Base-by-base conservation (phyloP, 495 filamentous ascomycete genomes). In the Penicillium lagena region DNA sequence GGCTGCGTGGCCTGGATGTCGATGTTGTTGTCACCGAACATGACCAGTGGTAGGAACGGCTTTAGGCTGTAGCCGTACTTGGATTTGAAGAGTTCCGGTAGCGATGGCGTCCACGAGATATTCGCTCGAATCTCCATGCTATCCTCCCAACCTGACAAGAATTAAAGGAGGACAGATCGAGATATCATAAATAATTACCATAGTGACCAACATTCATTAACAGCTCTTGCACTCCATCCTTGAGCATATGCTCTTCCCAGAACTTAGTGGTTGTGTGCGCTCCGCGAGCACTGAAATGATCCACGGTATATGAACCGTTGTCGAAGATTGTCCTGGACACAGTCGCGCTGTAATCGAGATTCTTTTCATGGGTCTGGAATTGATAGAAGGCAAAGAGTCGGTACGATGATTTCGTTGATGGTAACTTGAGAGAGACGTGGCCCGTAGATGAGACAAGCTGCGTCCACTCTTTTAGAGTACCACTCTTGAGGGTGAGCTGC, bases 291-390 rank as follows among this genome's bases (percentile, higher is more conserved):
- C 62, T 68, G 38, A 69, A 77, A 42, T 79, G 75, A 48, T 79
- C 75, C 7, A 73, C 72, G 6, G 58, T 56, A 51, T 60, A 76
- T 0, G 70, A 73, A 1, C 75, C 75, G 42, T 75, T 76, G 27
- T 68, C 60, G 12, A 54, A 63, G 41, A 67, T 62, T 1, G 50
- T 59, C 14, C 51, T 30, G 7, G 60, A 36, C 3, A 29, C 10
- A 29, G 48, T 46, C 12, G 13, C 39, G 6, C 37, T 29, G 17
- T 56, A 49, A 14, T 43, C 46, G 39, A 66, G 46, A 40, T 68
- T 68, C 7, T 55, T 51, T 2, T 43, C 22, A 7, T 45, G 54
- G 5, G 56, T 59, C 37, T 55, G 61, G n/a, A 52, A 47, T 46
- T 73, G 53, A 35, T 66, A 73, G 42, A 67, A 68, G 1, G 62